Percentiles rank a stretch among this genome's conserved stretches.
Conservation (phyloP, 495 filamentous ascomycete genomes). For the Penicillium riverlandense region DNA sequence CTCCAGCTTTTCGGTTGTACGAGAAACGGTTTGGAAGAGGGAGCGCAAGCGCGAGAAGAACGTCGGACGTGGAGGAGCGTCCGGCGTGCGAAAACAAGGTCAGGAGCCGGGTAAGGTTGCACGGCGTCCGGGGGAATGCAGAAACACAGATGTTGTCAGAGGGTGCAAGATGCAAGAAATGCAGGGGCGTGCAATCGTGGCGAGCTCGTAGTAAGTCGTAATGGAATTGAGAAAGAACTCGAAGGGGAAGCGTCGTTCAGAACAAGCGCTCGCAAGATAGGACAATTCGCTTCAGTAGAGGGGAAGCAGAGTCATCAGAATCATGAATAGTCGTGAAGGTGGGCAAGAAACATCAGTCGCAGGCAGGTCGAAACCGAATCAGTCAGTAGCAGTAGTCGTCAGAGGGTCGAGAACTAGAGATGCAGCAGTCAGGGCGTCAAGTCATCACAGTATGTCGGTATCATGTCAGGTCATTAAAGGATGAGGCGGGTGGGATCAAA, state of each 20-base stretch:
- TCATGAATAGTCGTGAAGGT: constrained; percentile 51
- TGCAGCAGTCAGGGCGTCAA: constrained; percentile 7
- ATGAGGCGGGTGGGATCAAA: background rate
- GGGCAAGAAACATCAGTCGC: constrained; percentile 9
- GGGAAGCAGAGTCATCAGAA: constrained; percentile 40
- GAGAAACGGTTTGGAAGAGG: constrained; percentile 29
- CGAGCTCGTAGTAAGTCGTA: constrained; percentile 29
- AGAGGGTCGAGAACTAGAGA: background rate
- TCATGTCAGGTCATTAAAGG: constrained; percentile 16
- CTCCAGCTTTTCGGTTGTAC: constrained; percentile 95
- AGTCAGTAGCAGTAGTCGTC: constrained; percentile 3
- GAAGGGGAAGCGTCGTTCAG: constrained; percentile 12
- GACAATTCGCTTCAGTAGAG: constrained; percentile 19
- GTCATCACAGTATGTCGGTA: background rate
- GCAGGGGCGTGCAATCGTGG: constrained; percentile 30
- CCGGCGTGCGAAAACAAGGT: constrained; percentile 20
- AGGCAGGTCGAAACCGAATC: constrained; percentile 12
- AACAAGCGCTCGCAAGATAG: constrained; percentile 21
- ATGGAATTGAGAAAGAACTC: constrained; percentile 13
- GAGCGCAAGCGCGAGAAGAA: constrained; percentile 5
- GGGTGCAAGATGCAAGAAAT: constrained; percentile 26
- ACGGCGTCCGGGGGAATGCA: constrained; percentile 1
- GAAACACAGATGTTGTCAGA: constrained; percentile 1
- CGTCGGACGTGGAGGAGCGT: constrained; percentile 21
- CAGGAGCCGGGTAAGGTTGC: constrained; percentile 2